Conservation (phyloP, 2,329 filamentous ascomycete genomes). For the Cyphellophora attinorum region DNA sequence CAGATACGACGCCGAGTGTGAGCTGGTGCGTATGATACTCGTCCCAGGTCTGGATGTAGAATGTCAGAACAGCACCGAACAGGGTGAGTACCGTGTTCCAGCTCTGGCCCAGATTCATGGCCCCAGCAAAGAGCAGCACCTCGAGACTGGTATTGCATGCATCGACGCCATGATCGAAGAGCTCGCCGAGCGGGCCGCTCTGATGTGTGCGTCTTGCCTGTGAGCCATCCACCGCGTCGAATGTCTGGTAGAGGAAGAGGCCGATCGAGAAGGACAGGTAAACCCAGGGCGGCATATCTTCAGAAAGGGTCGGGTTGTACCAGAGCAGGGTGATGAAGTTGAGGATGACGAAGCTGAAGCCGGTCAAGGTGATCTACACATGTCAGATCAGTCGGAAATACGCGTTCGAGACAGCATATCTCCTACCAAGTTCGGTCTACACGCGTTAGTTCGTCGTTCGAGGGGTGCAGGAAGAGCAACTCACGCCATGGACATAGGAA, state of each 20-base stretch:
- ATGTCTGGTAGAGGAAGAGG: slow-evolving; percentile 93
- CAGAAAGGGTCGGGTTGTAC: slow-evolving; percentile 90
- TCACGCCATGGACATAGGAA: slow-evolving; percentile 89
- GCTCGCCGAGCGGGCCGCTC: slow-evolving; percentile 85
- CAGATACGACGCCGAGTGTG: slow-evolving; percentile 83
- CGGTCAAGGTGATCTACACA: slow-evolving; percentile 73
- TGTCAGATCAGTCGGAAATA: slow-evolving; percentile 1
- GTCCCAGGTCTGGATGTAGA: slow-evolving; percentile 98
- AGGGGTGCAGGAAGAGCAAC: slow-evolving; percentile 23
- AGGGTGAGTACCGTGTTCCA: slow-evolving; percentile 80
- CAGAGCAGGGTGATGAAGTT: slow-evolving; percentile 89
- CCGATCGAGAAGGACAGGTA: slow-evolving; percentile 87
- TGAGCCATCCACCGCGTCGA: slow-evolving; percentile 90
- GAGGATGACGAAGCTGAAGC: slow-evolving; percentile 78
- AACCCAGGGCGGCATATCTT: slow-evolving; percentile 90
- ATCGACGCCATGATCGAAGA: slow-evolving; percentile 97
- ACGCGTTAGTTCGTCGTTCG: neutral
- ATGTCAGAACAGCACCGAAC: slow-evolving; percentile 82
- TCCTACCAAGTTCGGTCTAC: slow-evolving; percentile 45
- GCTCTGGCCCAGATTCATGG: slow-evolving; percentile 85
- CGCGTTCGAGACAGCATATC: neutral
- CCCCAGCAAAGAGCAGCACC: slow-evolving; percentile 80
- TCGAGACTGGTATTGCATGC: slow-evolving; percentile 94
- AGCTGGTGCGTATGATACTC: slow-evolving; percentile 97
- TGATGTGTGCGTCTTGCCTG: slow-evolving; percentile 88